phyloP scores from a whole-genome alignment of 2,329 filamentous ascomycete genomes.

The Kalaharituber pfeilii region DNA sequence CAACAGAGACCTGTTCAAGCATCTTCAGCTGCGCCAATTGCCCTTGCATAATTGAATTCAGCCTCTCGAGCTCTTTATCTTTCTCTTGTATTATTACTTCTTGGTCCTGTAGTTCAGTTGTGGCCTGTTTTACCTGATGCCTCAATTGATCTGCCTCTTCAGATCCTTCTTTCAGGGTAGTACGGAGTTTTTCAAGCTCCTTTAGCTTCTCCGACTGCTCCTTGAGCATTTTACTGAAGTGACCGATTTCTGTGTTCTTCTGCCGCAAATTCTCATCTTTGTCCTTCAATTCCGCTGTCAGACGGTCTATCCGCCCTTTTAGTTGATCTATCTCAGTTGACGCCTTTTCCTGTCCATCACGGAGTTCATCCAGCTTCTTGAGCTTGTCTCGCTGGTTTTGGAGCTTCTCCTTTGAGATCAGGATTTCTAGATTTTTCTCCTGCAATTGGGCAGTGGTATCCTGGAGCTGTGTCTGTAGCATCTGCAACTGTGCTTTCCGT shows the following conservation, averaged over 20 bases:
- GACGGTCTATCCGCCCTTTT: too few relatives aligned
- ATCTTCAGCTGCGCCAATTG: background rate
- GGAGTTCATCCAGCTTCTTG: too few relatives aligned
- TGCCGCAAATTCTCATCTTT: background rate
- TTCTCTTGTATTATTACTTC: background rate
- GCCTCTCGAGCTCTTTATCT: background rate
- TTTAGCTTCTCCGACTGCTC: background rate
- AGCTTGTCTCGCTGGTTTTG: too few relatives aligned
- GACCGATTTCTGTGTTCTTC: background rate
- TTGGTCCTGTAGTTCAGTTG: background rate
- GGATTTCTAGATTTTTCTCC: too few relatives aligned
- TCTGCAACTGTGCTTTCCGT: too few relatives aligned
- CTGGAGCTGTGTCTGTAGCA: too few relatives aligned
- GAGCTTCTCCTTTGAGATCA: too few relatives aligned
- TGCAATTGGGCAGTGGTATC: too few relatives aligned
- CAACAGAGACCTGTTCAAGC: background rate
- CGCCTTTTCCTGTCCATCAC: too few relatives aligned
- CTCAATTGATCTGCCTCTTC: background rate
- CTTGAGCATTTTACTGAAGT: background rate
- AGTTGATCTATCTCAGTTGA: too few relatives aligned
- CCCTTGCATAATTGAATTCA: background rate
- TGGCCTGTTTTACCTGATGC: too few relatives aligned
- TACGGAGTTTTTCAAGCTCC: background rate
- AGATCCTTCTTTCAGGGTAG: background rate
- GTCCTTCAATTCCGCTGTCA: too few relatives aligned